phyloP scores from a whole-genome alignment of 177 flowering plant genomes.

The Vitis hybrid region DNA sequence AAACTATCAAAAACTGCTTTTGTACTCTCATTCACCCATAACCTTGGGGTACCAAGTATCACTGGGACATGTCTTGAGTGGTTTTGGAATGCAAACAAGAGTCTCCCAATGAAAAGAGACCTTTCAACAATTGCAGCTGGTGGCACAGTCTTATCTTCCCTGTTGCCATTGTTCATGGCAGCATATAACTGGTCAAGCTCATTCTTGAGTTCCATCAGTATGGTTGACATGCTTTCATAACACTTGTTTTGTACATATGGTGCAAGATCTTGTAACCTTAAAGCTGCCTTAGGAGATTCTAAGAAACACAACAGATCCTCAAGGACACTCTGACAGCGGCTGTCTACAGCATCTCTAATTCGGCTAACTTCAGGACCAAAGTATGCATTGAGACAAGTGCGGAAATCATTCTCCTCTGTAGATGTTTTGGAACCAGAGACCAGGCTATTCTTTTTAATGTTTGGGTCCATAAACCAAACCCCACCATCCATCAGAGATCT shows the following conservation, averaged over 20 bases:
- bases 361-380: conserved; percentile 82
- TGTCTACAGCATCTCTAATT: conserved; percentile 83
- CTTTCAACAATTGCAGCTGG: conserved; percentile 66
- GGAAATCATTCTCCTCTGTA: conserved; percentile 60
- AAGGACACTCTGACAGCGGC: conserved; percentile 59
- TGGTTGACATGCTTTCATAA: conserved; percentile 59
- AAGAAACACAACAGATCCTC: conserved; percentile 76
- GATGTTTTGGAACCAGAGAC: conserved; percentile 34
- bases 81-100: conserved; percentile 78
- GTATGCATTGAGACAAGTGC: conserved; percentile 66
- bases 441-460: conserved; percentile 37
- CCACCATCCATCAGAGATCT: conserved; percentile 69
- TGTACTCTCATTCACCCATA: conserved; percentile 55
- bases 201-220: conserved; percentile 55
- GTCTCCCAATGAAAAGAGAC: conserved; percentile 86
- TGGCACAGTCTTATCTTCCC: conserved; percentile 24
- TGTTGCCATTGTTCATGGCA: conserved; percentile 33
- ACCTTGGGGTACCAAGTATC: conserved; percentile 87
- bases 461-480: conserved; percentile 83
- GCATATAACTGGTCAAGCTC: conserved; percentile 59
- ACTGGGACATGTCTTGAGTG: conserved; percentile 82
- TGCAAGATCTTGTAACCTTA: conserved; percentile 69
- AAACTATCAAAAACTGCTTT: conserved; percentile 38
- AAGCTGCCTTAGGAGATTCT: conserved; percentile 75
- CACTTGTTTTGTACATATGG: conserved; percentile 83